Evolutionary conservation across 179 eudicot genomes (phyloP).

Genomic region (Actinidia polygama): DNA sequence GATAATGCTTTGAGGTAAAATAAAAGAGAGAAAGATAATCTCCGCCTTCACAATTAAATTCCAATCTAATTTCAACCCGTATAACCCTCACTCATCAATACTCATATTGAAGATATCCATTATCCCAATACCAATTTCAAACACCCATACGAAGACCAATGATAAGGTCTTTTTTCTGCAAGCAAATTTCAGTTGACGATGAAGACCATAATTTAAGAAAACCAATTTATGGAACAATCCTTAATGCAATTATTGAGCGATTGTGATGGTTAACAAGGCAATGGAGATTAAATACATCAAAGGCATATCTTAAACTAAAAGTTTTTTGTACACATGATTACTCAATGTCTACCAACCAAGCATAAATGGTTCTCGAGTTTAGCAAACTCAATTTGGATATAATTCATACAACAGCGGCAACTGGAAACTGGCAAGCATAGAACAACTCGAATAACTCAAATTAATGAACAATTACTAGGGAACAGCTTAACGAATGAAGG

Average conservation of each 20-base stretch:
- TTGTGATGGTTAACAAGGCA: no score
- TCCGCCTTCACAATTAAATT: no score
- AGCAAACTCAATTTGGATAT: no score
- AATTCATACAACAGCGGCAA: no score
- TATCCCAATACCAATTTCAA: neutral
- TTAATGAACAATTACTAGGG: no score
- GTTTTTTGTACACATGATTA: neutral
- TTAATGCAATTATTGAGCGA: neutral
- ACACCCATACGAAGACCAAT: neutral
- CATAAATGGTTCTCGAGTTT: neutral
- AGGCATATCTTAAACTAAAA: neutral
- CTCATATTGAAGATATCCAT: neutral
- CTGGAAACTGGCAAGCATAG: no score
- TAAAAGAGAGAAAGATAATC: no score
- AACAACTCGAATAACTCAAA: no score
- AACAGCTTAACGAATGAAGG: no score
- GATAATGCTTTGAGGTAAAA: neutral
- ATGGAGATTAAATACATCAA: neutral
- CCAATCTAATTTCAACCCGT: neutral
- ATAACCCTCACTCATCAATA: neutral
- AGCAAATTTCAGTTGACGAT: neutral
- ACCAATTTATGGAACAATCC: neutral
- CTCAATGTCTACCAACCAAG: neutral
- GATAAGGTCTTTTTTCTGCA: no score
- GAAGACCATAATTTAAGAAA: neutral